Conservation (phyloP, 2,329 filamentous ascomycete species). For the Parafenestella ontariensis region DNA sequence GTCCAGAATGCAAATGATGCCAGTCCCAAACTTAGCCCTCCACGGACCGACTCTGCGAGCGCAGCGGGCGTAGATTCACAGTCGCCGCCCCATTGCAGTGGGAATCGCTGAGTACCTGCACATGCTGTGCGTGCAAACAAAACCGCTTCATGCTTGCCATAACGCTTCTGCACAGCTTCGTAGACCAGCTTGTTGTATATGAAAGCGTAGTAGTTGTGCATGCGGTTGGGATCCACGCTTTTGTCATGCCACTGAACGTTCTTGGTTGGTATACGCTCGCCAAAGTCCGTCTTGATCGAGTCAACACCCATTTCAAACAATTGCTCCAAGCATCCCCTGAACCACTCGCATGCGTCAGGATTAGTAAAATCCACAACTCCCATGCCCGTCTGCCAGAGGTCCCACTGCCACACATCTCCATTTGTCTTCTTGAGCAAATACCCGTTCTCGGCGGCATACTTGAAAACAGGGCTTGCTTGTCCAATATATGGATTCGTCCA, state of each 20-base stretch:
- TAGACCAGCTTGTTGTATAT: slow-evolving; percentile 75
- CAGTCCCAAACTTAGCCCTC: slow-evolving; percentile 68
- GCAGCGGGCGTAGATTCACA: slow-evolving; percentile 77
- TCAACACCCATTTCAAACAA: slow-evolving; percentile 75
- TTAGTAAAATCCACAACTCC: slow-evolving; percentile 77
- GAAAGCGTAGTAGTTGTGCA: slow-evolving; percentile 82
- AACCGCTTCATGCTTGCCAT: slow-evolving; percentile 63
- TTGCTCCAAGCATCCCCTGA: slow-evolving; percentile 64
- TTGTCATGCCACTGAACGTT: slow-evolving; percentile 71
- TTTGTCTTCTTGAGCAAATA: slow-evolving; percentile 74
- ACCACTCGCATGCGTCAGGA: slow-evolving; percentile 72
- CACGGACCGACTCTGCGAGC: slow-evolving; percentile 73
- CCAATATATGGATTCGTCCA: slow-evolving; percentile 81
- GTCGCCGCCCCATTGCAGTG: slow-evolving; percentile 72
- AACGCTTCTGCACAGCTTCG: slow-evolving; percentile 64
- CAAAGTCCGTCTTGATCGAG: slow-evolving; percentile 78
- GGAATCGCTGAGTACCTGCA: slow-evolving; percentile 73
- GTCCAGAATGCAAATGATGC: slow-evolving; percentile 73
- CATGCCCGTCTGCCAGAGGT: slow-evolving; percentile 80
- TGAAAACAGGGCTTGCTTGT: slow-evolving; percentile 72
- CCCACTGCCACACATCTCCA: slow-evolving; percentile 77
- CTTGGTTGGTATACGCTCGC: slow-evolving; percentile 71
- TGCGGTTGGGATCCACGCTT: slow-evolving; percentile 66
- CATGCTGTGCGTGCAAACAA: slow-evolving; percentile 73
- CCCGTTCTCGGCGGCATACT: slow-evolving; percentile 68